These are phyloP conservation scores for Aspergillus hancockii DNA, from an alignment of 495 filamentous ascomycete species.

Conservation along the genomic window DNA sequence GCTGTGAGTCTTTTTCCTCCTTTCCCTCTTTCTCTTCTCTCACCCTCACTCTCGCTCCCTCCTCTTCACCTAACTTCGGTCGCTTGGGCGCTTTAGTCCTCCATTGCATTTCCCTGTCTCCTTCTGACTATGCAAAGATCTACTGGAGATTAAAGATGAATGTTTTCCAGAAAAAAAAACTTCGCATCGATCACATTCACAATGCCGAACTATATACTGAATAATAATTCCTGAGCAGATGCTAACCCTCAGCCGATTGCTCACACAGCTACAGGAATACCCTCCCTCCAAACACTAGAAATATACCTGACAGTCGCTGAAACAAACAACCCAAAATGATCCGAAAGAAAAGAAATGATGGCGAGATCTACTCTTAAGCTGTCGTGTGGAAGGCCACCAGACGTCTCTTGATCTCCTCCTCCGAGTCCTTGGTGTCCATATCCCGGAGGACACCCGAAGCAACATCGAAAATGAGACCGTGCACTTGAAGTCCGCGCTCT, in stretches of 20 bases:
- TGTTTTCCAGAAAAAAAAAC: background rate
- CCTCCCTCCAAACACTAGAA: background rate
- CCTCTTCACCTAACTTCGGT: background rate
- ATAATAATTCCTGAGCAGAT: background rate
- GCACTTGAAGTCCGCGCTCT: constrained; percentile 70
- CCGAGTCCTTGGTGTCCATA: constrained; percentile 48
- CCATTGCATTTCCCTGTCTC: too few species aligned
- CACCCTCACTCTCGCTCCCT: background rate
- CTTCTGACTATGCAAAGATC: background rate
- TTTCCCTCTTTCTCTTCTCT: background rate
- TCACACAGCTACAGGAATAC: background rate
- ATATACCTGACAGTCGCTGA: constrained; percentile 9
- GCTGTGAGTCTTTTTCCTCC: background rate
- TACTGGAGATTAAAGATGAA: background rate
- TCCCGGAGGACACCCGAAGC: constrained; percentile 59
- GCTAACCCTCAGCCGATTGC: background rate
- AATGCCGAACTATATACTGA: background rate
- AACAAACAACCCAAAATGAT: background rate
- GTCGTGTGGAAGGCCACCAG: constrained; percentile 44
- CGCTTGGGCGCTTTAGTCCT: background rate
- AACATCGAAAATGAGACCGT: constrained; percentile 71
- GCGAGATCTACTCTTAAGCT: constrained; percentile 3
- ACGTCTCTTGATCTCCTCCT: constrained; percentile 40
- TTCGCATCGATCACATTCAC: background rate
- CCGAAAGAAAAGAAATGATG: background rate